Base-by-base conservation (phyloP, 1,284 basidiomycete species). In the Rhodotorula sp. region DNA sequence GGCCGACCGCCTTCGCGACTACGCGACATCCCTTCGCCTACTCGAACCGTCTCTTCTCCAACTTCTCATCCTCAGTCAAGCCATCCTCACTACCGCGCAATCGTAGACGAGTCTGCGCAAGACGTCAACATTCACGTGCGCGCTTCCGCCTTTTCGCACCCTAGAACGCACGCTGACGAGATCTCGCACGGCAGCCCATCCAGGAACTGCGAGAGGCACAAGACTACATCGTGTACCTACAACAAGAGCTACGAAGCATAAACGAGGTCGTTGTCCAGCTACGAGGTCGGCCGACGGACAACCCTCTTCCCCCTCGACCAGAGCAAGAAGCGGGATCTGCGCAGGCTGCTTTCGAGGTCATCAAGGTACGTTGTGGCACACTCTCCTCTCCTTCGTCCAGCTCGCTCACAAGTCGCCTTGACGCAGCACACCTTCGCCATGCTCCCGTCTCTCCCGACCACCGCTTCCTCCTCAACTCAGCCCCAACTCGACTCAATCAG, bases 161-260 rank as follows among this genome's bases (percentile, higher is more conserved):
- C 53, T 2, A n/a, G 13, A 24, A 24, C 17, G 22, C 4, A 9
- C 20, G 22, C 34, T 46, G 22, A 52, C 20, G 19, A 20, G 44
- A 0, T 8, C 19, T 9, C 15, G 5, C 20, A 2, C n/a, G 8
- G 6, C 54, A 73, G 62, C 62, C 70, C 47, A 48, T 70, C 1
- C 44, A 61, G 19, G 72, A 73, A 46, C 64, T 73, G 5, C 60
- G 66, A 19, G 66, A 68, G 24, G 68, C 72, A 0, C 68, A 68
- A 27, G 63, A 67, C 24, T 73, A 73, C 32, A 73, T 73, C 57
- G 47, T 56, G 3, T 59, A 57, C 27, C 47, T 73, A 7, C 72
- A 73, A 24, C 27, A 52, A 30, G 68, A 73, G 46, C 46, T 73
- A 19, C 46, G 61, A 4, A 20, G 47, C 17, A 63, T 71, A 44